Conservation (phyloP, 176 grass and related monocot species). For the Bromus sterilis region DNA sequence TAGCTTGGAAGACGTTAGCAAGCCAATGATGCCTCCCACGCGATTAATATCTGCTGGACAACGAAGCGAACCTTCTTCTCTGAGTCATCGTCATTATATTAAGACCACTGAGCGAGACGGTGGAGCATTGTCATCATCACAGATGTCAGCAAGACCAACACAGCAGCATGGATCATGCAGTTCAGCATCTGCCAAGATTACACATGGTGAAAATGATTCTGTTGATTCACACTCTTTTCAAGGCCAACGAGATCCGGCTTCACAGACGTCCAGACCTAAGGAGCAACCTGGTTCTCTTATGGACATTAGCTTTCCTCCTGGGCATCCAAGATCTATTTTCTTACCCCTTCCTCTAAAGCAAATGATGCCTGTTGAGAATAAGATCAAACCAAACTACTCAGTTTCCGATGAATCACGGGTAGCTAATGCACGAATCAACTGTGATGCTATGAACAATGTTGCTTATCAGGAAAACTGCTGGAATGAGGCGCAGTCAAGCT, state of each 20-base stretch:
- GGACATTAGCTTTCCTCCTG: conserved; percentile 64
- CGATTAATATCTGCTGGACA: conserved; percentile 46
- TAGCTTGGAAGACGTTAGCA: conserved; percentile 82
- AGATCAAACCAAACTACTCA: conserved; percentile 15
- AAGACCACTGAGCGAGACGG: conserved; percentile 38
- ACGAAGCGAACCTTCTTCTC: conserved; percentile 36
- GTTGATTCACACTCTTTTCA: conserved; percentile 27
- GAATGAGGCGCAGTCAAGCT: conserved; percentile 77
- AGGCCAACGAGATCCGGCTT: conserved; percentile 28
- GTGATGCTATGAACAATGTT: conserved; percentile 41
- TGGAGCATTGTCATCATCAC: conserved; percentile 22
- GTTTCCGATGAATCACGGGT: conserved; percentile 11
- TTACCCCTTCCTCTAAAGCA: conserved; percentile 83
- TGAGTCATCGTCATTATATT: conserved; percentile 28
- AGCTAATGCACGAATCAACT: conserved; percentile 29
- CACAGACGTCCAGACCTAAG: conserved; percentile 39
- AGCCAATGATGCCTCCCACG: conserved; percentile 54
- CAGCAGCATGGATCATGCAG: conserved; percentile 53
- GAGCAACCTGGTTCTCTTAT: conserved; percentile 41
- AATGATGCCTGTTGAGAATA: conserved; percentile 66
- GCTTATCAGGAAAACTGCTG: conserved; percentile 66
- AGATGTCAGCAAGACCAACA: conserved; percentile 25
- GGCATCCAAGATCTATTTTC: conserved; percentile 59
- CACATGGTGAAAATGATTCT: conserved; percentile 32
- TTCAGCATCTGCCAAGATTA: conserved; percentile 59